These are phyloP conservation scores for Rhynchosporium agropyri DNA, from an alignment of 2,329 filamentous ascomycete species.

Conservation along the genomic window DNA sequence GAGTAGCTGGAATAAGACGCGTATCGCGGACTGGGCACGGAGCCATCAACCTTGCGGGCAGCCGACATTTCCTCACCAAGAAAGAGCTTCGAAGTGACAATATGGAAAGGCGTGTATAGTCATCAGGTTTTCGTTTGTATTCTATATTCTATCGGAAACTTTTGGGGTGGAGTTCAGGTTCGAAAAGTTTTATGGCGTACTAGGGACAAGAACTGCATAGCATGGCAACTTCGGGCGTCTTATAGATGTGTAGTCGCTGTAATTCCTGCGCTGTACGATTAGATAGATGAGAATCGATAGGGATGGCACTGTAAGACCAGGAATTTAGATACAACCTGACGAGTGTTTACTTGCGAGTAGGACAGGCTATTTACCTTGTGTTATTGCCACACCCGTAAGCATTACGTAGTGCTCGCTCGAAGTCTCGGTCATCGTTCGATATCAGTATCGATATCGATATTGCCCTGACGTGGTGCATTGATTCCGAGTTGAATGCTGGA, in stretches of 20 bases:
- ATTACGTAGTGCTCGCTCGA: no score
- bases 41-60: slow-evolving; percentile 1
- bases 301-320: background rate
- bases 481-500: no score
- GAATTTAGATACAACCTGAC: background rate
- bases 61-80: slow-evolving; percentile 7
- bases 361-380: slow-evolving; percentile 2
- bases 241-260: background rate
- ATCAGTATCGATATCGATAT: background rate
- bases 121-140: background rate
- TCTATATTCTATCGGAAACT: background rate
- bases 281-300: background rate
- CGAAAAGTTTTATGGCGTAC: background rate
- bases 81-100: slow-evolving; percentile 3
- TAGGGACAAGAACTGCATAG: background rate
- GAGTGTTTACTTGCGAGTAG: background rate
- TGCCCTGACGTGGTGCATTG: background rate
- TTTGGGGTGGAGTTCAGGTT: slow-evolving; percentile 4
- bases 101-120: background rate
- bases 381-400: background rate
- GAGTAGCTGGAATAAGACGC: slow-evolving; percentile 14
- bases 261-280: background rate
- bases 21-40: slow-evolving; percentile 12
- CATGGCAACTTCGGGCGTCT: background rate
- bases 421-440: background rate